Percentiles rank a stretch among this genome's conserved stretches.
phyloP scores from a whole-genome alignment of 257 asterid species.

The Rehmannia glutinosa region DNA sequence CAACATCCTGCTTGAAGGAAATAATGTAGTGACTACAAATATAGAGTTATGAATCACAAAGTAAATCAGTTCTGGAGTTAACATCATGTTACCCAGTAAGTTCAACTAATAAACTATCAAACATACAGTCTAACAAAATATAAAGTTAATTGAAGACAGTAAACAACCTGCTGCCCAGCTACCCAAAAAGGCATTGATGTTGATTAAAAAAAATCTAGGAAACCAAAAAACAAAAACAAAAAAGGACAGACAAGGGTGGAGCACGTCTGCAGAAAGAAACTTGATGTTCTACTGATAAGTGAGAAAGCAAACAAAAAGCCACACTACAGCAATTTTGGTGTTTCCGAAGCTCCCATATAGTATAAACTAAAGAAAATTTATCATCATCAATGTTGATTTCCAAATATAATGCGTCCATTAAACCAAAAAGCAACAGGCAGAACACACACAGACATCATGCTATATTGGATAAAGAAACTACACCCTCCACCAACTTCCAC shows the following conservation, averaged over 20 bases:
- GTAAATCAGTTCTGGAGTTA: conserved; percentile 3
- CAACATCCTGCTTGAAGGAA: conserved; percentile 70
- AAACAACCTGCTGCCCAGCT: conserved; percentile 13
- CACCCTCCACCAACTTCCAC: conserved; percentile 18
- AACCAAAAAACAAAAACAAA: background rate
- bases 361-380: background rate
- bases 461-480: background rate
- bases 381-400: background rate
- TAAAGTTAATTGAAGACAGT: background rate
- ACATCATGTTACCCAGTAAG: conserved; percentile 12
- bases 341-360: background rate
- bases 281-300: background rate
- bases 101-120: conserved; percentile 1
- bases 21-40: conserved; percentile 11
- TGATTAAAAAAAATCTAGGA: background rate
- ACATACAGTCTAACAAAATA: background rate
- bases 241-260: background rate
- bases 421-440: background rate
- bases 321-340: background rate
- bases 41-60: conserved; percentile 1
- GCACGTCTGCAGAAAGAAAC: background rate
- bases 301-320: background rate
- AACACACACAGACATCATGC: background rate
- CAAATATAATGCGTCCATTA: background rate
- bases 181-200: background rate